phyloP scores from a whole-genome alignment of 345 rosid species.

The Bruguiera sexangula region DNA sequence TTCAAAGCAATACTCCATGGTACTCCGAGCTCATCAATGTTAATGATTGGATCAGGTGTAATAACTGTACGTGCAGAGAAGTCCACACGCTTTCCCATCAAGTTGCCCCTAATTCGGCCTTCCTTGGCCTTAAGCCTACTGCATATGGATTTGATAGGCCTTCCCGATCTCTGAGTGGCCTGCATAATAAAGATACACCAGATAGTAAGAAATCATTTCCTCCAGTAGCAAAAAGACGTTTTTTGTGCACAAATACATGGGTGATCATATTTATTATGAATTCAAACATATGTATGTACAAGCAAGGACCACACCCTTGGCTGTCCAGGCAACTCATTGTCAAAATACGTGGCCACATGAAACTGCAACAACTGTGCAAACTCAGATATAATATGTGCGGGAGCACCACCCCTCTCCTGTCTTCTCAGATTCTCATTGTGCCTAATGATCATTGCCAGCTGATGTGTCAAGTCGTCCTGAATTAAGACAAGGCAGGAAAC shows the following conservation, averaged over 20 bases:
- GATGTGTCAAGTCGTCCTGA: constrained; percentile 97
- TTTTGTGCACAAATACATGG: not conserved
- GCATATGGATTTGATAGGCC: constrained; percentile 94
- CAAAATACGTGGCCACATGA: constrained; percentile 92
- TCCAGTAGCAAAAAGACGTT: not conserved
- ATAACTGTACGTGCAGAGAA: constrained; percentile 98
- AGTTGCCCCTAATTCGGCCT: constrained; percentile 91
- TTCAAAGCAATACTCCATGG: constrained; percentile 98
- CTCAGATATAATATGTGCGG: constrained; percentile 96
- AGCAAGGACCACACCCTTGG: constrained; percentile 63
- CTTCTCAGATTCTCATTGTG: constrained; percentile 86
- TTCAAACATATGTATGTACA: not conserved
- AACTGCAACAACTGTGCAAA: constrained; percentile 92
- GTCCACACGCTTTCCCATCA: constrained; percentile 99
- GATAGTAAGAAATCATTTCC: constrained; percentile 10
- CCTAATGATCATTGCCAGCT: constrained; percentile 84
- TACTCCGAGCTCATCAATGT: constrained; percentile 90
- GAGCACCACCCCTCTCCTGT: constrained; percentile 94
- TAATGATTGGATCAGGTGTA: constrained; percentile 95
- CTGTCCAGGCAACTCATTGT: constrained; percentile 96
- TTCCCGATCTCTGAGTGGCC: constrained; percentile 98
- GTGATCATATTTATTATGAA: not conserved
- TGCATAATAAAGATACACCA: constrained; percentile 30
- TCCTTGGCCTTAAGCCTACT: constrained; percentile 98
- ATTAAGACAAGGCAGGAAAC: constrained; percentile 23